Conservation (phyloP, 441 rosid species). For the Eruca vesicaria region DNA sequence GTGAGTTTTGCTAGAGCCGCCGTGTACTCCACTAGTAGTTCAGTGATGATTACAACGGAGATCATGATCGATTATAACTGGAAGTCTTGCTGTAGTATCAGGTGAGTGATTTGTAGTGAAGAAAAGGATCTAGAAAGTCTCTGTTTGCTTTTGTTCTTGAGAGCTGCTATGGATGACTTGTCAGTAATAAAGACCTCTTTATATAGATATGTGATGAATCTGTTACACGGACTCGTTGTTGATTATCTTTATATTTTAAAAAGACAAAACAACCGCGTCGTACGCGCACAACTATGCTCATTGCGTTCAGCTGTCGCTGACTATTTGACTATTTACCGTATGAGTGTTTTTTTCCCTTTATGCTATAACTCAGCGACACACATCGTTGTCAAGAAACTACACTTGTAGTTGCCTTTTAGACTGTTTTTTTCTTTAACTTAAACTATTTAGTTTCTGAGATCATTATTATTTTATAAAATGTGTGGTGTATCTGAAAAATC, state of each 20-base stretch:
- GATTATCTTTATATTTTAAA: not conserved
- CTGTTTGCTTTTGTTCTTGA: not conserved
- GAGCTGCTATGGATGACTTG: not conserved
- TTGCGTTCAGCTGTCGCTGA: not conserved
- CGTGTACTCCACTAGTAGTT: conserved; percentile 50
- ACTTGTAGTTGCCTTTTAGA: conserved; percentile 3
- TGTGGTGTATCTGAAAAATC: not conserved
- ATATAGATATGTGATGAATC: not conserved
- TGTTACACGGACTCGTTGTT: not conserved
- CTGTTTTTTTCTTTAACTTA: not conserved
- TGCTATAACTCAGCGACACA: not conserved
- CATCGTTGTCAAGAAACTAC: not conserved
- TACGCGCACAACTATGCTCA: conserved; percentile 6
- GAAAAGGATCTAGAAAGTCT: conserved; percentile 18
- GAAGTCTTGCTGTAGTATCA: not conserved
- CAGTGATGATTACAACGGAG: conserved; percentile 42
- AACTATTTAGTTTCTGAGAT: not conserved
- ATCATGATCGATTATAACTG: conserved; percentile 39
- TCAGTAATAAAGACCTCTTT: not conserved
- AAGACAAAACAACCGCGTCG: conserved; percentile 7
- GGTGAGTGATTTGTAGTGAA: not conserved
- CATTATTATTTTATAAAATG: not conserved
- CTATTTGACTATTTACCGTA: no score
- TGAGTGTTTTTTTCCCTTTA: no score
- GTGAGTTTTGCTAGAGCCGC: conserved; percentile 44